Evolutionary conservation across 257 asterid genomes (phyloP), one percentile per base, ranked within the genome.

Genomic region (Schizonepeta tenuifolia): DNA sequence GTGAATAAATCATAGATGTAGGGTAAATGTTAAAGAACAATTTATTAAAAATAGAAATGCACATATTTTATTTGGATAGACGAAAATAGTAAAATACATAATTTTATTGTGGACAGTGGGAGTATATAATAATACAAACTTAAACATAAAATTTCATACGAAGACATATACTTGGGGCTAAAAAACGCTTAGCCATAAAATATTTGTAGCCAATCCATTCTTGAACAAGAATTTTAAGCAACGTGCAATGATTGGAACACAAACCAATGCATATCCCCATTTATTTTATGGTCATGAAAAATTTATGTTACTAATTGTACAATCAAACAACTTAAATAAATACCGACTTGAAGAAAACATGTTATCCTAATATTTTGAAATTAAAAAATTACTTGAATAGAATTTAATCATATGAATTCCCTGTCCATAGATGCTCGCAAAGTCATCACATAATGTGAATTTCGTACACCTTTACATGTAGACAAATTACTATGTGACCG

Each of bases 351-450:
- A 65, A 67, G 51, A 36, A 51, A 33, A 51, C 63, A 9, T 60
- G 50, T 26, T 18, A 41, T 26, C 43, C 31, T 28, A 18, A 43
- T 47, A 17, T 18, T 28, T 9, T 14, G 15, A 43, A 56, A n/a
- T 22, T 26, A 31, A 67, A 38, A 31, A 47, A 47, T 22, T 7
- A 35, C 0, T 8, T 26, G 11, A 54, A 24, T 10, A 13, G 49
- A 70, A 63, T 54, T 61, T 17, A 36, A 55, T 22, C 83, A 70
- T 71, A 72, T 70, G 78, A 64, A 40, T 51, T 40, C 81, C 28
- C 71, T 49, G 44, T 43, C 69, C 51, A 18, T 35, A 15, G 38
- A 49, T 38, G 64, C 72, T 53, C 68, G 58, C n/a, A 65, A 71
- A 79, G 71, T 75, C 75, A 24, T 54, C 15, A 43, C 41, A 50